Percentiles rank a stretch among this genome's conserved stretches.
Conservation (phyloP, 2,329 filamentous ascomycete species). For the Alternaria novae-zelandiae region DNA sequence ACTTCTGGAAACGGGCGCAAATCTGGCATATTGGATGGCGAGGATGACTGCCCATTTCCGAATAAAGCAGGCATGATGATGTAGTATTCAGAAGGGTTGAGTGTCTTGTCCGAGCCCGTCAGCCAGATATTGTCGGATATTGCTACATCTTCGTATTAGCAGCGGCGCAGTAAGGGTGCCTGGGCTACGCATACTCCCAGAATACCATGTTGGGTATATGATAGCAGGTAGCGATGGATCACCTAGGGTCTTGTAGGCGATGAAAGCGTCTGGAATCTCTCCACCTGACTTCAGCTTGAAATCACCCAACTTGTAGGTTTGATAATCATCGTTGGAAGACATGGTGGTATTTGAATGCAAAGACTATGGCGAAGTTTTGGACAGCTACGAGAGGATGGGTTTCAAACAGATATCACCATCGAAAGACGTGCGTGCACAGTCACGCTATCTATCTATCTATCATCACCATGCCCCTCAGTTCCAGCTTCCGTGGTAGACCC, state of each 20-base stretch:
- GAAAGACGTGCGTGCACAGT: not conserved
- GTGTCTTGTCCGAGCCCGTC: slow-evolving; percentile 67
- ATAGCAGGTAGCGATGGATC: slow-evolving; percentile 67
- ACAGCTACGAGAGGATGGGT: too few relatives aligned
- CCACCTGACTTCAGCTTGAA: slow-evolving; percentile 70
- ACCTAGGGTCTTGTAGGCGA: slow-evolving; percentile 81
- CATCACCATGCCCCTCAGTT: not conserved
- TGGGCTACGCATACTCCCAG: slow-evolving; percentile 55
- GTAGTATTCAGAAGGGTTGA: slow-evolving; percentile 70
- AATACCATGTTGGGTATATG: slow-evolving; percentile 81
- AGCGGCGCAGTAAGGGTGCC: not conserved
- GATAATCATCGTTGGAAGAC: slow-evolving; percentile 46
- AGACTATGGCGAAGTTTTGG: too few relatives aligned
- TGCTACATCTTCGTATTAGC: slow-evolving; percentile 32
- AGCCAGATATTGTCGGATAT: slow-evolving; percentile 80
- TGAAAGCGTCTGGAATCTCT: slow-evolving; percentile 67
- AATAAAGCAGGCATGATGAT: slow-evolving; percentile 74
- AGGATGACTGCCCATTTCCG: slow-evolving; percentile 72
- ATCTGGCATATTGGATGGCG: slow-evolving; percentile 66
- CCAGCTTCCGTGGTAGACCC: not conserved
- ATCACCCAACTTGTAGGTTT: slow-evolving; percentile 67
- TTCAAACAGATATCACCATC: too few relatives aligned
- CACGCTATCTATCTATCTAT: not conserved
- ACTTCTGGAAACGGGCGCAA: slow-evolving; percentile 67
- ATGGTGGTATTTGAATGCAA: too few relatives aligned